phyloP scores from a whole-genome alignment of 805 yeast species.

The Zygosaccharomyces gambellarensis region DNA sequence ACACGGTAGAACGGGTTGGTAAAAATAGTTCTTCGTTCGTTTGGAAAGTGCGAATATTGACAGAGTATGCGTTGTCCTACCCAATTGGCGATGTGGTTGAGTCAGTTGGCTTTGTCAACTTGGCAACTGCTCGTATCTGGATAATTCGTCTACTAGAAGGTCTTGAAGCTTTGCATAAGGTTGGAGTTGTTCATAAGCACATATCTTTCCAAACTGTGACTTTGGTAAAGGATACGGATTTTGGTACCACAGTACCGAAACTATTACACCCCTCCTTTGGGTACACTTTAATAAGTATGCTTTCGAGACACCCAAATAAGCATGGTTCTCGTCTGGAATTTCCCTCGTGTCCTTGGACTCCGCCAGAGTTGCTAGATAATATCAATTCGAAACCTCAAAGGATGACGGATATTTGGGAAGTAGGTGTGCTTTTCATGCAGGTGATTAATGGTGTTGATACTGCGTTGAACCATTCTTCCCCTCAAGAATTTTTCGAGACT shows the following conservation, averaged over 20 bases:
- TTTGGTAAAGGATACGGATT: constrained; percentile 45
- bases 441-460: constrained; percentile 57
- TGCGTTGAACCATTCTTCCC: constrained; percentile 51
- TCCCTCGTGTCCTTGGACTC: constrained; percentile 50
- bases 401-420: constrained; percentile 90
- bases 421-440: constrained; percentile 73
- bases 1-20: constrained; percentile 57
- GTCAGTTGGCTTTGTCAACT: constrained; percentile 59
- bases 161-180: constrained; percentile 75
- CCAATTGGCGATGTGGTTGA: constrained; percentile 61
- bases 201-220: constrained; percentile 58
- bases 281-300: constrained; percentile 41
- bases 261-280: constrained; percentile 59
- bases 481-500: constrained; percentile 54
- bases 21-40: constrained; percentile 35
- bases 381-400: constrained; percentile 51
- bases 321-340: constrained; percentile 21
- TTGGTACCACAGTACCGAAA: constrained; percentile 55
- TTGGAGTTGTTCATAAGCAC: constrained; percentile 73
- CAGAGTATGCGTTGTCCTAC: constrained; percentile 57
- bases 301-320: constrained; percentile 37
- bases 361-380: constrained; percentile 61
- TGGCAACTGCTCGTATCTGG: constrained; percentile 83
- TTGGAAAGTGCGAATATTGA: constrained; percentile 67
- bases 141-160: constrained; percentile 81